Evolutionary conservation across 208 protist species (phyloP).

Genomic region (Leishmania amazonensis): DNA sequence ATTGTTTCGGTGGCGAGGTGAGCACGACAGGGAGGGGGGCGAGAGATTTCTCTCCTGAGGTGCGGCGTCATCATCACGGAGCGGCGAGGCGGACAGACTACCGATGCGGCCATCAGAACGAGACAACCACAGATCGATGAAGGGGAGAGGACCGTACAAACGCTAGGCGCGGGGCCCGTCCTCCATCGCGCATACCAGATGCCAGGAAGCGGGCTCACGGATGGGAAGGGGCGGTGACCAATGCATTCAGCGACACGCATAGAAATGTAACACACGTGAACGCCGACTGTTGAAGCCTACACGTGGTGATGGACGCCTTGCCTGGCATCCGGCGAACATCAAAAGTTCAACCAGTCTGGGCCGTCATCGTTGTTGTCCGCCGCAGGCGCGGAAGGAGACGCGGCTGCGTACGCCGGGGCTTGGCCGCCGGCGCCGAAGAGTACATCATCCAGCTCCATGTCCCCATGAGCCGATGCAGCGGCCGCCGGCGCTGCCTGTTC

Average conservation of each 20-base stretch:
- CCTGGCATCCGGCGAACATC: background rate
- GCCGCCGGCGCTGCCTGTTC: slow-evolving; percentile 9
- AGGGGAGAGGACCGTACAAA: background rate
- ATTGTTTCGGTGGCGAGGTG: background rate
- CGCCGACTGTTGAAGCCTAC: background rate
- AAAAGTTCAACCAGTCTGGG: slow-evolving; percentile 58
- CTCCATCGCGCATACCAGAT: background rate
- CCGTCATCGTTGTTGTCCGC: slow-evolving; percentile 38
- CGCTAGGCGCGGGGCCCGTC: background rate
- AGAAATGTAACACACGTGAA: background rate
- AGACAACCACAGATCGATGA: background rate
- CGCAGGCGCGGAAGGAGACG: background rate
- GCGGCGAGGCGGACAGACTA: background rate
- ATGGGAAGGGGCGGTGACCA: background rate
- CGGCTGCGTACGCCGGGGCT: background rate
- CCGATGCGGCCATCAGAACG: background rate
- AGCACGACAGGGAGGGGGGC: background rate
- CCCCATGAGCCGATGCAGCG: background rate
- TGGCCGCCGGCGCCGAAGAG: background rate
- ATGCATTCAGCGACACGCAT: background rate
- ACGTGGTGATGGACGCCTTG: background rate
- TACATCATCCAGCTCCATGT: slow-evolving; percentile 12
- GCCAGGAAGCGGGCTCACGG: background rate
- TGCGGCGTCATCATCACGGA: background rate
- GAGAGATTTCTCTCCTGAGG: background rate